Evolutionary conservation across 148 eudicot genomes (phyloP).

Genomic region (Diospyros lotus): DNA sequence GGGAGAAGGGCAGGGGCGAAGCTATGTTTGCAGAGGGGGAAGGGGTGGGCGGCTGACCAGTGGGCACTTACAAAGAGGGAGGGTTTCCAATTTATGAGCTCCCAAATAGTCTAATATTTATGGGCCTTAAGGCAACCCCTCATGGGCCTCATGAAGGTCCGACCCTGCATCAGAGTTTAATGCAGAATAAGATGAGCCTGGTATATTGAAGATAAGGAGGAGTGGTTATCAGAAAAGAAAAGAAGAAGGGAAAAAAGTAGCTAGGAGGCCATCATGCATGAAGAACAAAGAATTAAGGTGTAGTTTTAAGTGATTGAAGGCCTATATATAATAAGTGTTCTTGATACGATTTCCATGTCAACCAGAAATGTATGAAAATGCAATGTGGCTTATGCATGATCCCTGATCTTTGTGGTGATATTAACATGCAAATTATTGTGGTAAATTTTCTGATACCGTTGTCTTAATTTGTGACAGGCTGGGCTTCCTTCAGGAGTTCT

Average conservation of each 20-base stretch:
- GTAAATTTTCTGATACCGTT: not conserved
- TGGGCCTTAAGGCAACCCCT: too few relatives aligned
- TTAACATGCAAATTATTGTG: not conserved
- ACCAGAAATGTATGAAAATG: not conserved
- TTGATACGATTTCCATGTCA: not conserved
- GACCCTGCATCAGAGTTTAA: not conserved
- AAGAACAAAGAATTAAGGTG: not conserved
- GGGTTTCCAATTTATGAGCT: too few relatives aligned
- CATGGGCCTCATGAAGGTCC: too few relatives aligned
- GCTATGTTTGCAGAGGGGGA: too few relatives aligned
- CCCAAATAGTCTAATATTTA: too few relatives aligned
- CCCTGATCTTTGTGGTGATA: not conserved
- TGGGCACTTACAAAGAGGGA: too few relatives aligned
- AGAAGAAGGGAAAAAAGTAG: not conserved
- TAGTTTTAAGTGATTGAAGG: not conserved
- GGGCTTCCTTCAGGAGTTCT: slow-evolving; percentile 65
- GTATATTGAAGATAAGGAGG: not conserved
- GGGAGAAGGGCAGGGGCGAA: too few relatives aligned
- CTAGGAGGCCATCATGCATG: not conserved
- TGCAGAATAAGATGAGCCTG: not conserved
- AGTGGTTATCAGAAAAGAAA: not conserved
- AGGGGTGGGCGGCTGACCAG: too few relatives aligned
- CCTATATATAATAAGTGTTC: not conserved
- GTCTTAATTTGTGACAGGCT: slow-evolving; percentile 30
- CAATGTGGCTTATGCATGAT: not conserved